Conservation (phyloP, 2,329 filamentous ascomycete species). For the Monosporascus sp. region DNA sequence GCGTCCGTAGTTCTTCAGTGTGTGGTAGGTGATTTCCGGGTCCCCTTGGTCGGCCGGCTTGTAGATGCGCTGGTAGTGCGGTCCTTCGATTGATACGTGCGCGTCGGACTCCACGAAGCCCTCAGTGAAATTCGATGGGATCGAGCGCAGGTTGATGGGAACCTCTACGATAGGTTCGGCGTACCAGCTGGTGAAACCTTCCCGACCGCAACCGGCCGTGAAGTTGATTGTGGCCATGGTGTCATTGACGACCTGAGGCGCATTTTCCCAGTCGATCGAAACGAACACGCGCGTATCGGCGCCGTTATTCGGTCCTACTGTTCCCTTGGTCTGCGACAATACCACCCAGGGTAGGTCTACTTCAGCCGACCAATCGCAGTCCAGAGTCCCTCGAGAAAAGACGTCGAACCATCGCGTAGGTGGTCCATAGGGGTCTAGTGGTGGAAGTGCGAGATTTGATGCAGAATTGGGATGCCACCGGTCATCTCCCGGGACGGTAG, state of each 20-base stretch:
- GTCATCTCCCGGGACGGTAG: slow-evolving; percentile 64
- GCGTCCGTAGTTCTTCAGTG: slow-evolving; percentile 51
- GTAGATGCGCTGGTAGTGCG: slow-evolving; percentile 43
- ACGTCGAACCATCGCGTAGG: slow-evolving; percentile 57
- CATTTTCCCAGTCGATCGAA: slow-evolving; percentile 51
- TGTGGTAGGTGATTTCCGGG: slow-evolving; percentile 42
- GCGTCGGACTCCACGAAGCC: slow-evolving; percentile 61
- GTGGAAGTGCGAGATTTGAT: slow-evolving; percentile 48
- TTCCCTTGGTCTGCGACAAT: slow-evolving; percentile 45
- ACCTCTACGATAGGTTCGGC: slow-evolving; percentile 44
- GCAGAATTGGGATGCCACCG: slow-evolving; percentile 52
- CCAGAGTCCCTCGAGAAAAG: slow-evolving; percentile 51
- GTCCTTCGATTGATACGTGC: slow-evolving; percentile 51
- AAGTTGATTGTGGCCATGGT: slow-evolving; percentile 49
- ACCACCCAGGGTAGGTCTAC: slow-evolving; percentile 45
- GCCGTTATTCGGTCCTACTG: slow-evolving; percentile 40
- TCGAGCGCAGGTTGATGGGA: slow-evolving; percentile 44
- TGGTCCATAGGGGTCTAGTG: slow-evolving; percentile 55
- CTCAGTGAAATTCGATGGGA: slow-evolving; percentile 45
- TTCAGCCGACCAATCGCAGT: slow-evolving; percentile 49
- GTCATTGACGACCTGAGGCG: slow-evolving; percentile 27
- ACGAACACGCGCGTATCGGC: slow-evolving; percentile 50
- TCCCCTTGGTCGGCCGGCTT: slow-evolving; percentile 17
- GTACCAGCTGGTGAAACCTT: slow-evolving; percentile 25
- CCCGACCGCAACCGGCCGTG: slow-evolving; percentile 28